Evolutionary conservation across 2,329 filamentous ascomycete genomes (phyloP).

Genomic region (Talaromyces sp.): DNA sequence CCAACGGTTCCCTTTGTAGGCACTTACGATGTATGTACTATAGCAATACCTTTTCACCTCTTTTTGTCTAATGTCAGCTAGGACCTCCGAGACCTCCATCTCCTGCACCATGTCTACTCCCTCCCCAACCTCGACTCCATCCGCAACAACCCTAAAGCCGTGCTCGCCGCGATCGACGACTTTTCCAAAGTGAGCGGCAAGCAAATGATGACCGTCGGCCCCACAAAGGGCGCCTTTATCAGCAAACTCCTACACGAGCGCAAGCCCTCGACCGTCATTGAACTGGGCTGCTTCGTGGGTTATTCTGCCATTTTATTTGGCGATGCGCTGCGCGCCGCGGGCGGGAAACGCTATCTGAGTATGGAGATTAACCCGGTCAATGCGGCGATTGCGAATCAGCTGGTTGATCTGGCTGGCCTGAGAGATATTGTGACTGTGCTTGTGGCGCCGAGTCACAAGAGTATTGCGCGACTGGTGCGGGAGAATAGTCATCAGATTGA

Average conservation of each 20-base stretch:
- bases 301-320: constrained; percentile 76
- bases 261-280: constrained; percentile 66
- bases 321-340: constrained; percentile 56
- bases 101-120: constrained; percentile 63
- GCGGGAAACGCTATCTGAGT: constrained; percentile 62
- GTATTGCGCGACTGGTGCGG: constrained; percentile 54
- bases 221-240: constrained; percentile 67
- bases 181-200: constrained; percentile 57
- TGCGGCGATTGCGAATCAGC: constrained; percentile 59
- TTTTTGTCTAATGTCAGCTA: constrained; percentile 24
- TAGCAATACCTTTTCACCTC: not conserved
- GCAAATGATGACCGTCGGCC: constrained; percentile 75
- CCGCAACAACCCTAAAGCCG: constrained; percentile 56
- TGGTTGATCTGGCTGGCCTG: constrained; percentile 72
- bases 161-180: constrained; percentile 66
- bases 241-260: constrained; percentile 60
- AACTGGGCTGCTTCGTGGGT: constrained; percentile 74
- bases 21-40: constrained; percentile 7
- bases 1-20: constrained; percentile 4
- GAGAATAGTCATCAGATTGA: constrained; percentile 49
- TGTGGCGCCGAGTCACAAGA: constrained; percentile 63
- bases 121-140: constrained; percentile 58
- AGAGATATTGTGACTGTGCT: constrained; percentile 63
- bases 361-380: constrained; percentile 71
- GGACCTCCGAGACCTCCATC: constrained; percentile 67